A percentile compares a stretch with the other conserved stretches of the same genome.
Conservation (phyloP, 2,329 filamentous ascomycete genomes). For the Neurospora sp. region DNA sequence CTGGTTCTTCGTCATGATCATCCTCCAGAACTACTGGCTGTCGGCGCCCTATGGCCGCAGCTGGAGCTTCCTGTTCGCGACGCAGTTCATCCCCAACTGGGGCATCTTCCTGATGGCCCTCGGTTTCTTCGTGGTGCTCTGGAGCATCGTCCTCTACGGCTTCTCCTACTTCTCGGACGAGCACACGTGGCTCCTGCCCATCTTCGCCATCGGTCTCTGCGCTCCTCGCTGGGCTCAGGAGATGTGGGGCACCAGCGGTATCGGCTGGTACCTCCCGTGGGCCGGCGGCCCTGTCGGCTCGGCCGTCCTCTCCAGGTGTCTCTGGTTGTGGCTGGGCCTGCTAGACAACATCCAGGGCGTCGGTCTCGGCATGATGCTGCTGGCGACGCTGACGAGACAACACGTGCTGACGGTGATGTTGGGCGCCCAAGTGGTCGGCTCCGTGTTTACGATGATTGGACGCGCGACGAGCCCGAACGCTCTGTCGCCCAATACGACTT, state of each 20-base stretch:
- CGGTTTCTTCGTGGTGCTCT: conserved; percentile 44
- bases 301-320: conserved; percentile 43
- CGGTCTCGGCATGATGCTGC: conserved; percentile 57
- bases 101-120: conserved; percentile 45
- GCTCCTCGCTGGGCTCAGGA: conserved; percentile 60
- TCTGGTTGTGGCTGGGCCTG: conserved; percentile 60
- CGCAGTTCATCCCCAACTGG: conserved; percentile 45
- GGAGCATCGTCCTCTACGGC: conserved; percentile 40
- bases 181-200: conserved; percentile 56
- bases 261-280: conserved; percentile 55
- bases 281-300: conserved; percentile 42
- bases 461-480: conserved; percentile 50
- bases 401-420: conserved; percentile 55
- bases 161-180: conserved; percentile 46
- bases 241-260: conserved; percentile 52
- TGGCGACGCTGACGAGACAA: conserved; percentile 54
- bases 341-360: conserved; percentile 56
- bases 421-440: conserved; percentile 51
- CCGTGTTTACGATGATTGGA: conserved; percentile 50
- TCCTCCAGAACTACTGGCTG: conserved; percentile 59
- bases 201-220: conserved; percentile 56
- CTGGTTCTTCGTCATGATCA: conserved; percentile 55
- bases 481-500: conserved; percentile 50
- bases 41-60: conserved; percentile 56
- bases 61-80: conserved; percentile 54